Conservation (phyloP, 2,329 filamentous ascomycete genomes). For the Cladosporium sp. region DNA sequence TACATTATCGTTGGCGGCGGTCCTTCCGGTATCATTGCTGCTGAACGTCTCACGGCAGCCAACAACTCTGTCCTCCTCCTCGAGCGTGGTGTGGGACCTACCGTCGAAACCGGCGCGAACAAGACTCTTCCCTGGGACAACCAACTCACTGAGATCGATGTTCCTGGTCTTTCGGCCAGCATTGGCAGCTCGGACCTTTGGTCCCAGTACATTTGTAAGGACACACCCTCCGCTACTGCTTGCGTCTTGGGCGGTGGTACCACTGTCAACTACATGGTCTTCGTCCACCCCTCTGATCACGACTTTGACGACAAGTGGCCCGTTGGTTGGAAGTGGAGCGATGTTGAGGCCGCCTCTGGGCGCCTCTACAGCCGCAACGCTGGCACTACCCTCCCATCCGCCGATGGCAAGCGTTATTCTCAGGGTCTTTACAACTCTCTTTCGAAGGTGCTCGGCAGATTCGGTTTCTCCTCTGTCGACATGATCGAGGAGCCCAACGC, state of each 20-base stretch:
- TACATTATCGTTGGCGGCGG: conserved; percentile 65
- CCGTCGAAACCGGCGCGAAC: conserved; percentile 62
- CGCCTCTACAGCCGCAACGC: conserved; percentile 68
- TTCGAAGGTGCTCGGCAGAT: conserved; percentile 56
- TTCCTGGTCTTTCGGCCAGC: conserved; percentile 57
- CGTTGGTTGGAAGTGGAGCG: conserved; percentile 65
- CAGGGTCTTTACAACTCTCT: conserved; percentile 66
- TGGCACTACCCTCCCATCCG: conserved; percentile 65
- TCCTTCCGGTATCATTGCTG: conserved; percentile 60
- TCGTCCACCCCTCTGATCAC: conserved; percentile 65
- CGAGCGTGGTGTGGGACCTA: conserved; percentile 53
- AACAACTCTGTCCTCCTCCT: conserved; percentile 65
- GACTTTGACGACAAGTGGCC: conserved; percentile 77
- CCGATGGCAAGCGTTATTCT: conserved; percentile 65
- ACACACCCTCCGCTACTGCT: conserved; percentile 70
- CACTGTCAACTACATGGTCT: conserved; percentile 65
- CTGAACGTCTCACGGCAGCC: conserved; percentile 62
- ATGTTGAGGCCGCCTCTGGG: conserved; percentile 60
- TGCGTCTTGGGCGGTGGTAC: conserved; percentile 69
- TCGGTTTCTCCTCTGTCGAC: conserved; percentile 64
- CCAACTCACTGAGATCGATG: conserved; percentile 68
- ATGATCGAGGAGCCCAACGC: conserved; percentile 59
- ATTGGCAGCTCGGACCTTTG: conserved; percentile 5
- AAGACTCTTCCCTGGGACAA: conserved; percentile 63
- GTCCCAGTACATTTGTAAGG: conserved; percentile 61